Conservation (phyloP, 2,329 filamentous ascomycete species). For the Cytospora schulzeri region DNA sequence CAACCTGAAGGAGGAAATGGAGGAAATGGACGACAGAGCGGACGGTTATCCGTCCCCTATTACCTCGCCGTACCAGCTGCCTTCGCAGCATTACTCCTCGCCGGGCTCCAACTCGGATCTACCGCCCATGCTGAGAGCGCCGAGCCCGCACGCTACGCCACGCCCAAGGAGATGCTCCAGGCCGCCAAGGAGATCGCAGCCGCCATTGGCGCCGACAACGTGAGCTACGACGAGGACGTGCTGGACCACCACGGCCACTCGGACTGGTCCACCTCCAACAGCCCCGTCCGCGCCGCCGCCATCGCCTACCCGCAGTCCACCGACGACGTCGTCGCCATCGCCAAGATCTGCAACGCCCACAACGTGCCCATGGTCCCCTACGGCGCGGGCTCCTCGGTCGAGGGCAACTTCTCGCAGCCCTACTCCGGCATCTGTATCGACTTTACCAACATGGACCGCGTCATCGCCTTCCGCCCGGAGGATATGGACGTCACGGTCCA, state of each 20-base stretch:
- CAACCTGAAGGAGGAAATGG: neutral
- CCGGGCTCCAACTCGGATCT: neutral
- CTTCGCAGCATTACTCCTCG: slow-evolving; percentile 2
- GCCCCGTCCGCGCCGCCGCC: slow-evolving; percentile 62
- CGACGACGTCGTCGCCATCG: slow-evolving; percentile 65
- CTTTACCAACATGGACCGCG: slow-evolving; percentile 67
- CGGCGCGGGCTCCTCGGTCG: slow-evolving; percentile 73
- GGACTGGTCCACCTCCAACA: slow-evolving; percentile 71
- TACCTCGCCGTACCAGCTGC: slow-evolving; percentile 8
- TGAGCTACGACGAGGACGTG: slow-evolving; percentile 66
- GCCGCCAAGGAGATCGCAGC: slow-evolving; percentile 57
- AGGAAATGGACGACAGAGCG: neutral
- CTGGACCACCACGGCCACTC: slow-evolving; percentile 67
- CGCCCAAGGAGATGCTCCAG: slow-evolving; percentile 36
- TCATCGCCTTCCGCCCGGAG: slow-evolving; percentile 65
- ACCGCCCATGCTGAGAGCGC: no score
- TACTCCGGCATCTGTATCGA: slow-evolving; percentile 71
- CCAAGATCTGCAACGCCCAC: slow-evolving; percentile 62
- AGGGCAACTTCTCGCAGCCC: slow-evolving; percentile 71
- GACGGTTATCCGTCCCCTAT: slow-evolving; percentile 6
- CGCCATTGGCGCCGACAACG: slow-evolving; percentile 57
- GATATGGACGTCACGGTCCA: slow-evolving; percentile 75
- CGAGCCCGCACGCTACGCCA: no score
- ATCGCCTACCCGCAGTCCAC: slow-evolving; percentile 67
- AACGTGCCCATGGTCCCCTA: slow-evolving; percentile 72